These are phyloP conservation scores for Eragrostis nindensis DNA, from an alignment of 176 grass and related monocot genomes.

Conservation along the genomic window DNA sequence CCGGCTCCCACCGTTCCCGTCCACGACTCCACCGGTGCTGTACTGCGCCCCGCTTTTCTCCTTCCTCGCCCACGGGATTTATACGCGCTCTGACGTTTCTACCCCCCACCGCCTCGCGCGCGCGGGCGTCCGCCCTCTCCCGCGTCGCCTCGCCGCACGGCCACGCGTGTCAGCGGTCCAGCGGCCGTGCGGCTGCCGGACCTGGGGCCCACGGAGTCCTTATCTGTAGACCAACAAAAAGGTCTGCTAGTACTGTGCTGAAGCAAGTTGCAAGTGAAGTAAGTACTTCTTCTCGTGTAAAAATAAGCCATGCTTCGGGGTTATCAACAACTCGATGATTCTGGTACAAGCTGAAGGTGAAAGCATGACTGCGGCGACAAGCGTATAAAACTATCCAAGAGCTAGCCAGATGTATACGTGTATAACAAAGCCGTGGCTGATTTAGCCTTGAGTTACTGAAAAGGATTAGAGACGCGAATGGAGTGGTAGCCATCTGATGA, in stretches of 20 bases:
- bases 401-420: too few relatives aligned
- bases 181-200: not conserved
- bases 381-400: too few relatives aligned
- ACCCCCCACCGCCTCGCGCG: too few relatives aligned
- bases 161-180: not conserved
- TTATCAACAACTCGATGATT: too few relatives aligned
- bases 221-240: not conserved
- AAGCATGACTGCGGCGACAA: too few relatives aligned
- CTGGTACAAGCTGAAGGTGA: too few relatives aligned
- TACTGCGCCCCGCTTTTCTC: not conserved
- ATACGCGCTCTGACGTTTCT: not conserved
- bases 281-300: too few relatives aligned
- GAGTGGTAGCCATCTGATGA: not conserved
- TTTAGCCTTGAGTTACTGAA: too few relatives aligned
- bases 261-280: not conserved
- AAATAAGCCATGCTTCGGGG: too few relatives aligned
- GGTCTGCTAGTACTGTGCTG: not conserved
- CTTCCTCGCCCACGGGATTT: not conserved
- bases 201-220: not conserved
- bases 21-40: not conserved
- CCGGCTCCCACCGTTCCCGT: slow-evolving; percentile 1
- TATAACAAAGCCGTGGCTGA: too few relatives aligned
- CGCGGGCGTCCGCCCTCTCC: too few relatives aligned
- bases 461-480: not conserved
- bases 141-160: slow-evolving; percentile 22